Evolutionary conservation across 805 yeast genomes (phyloP).

Genomic region (Starmerella bacillaris): DNA sequence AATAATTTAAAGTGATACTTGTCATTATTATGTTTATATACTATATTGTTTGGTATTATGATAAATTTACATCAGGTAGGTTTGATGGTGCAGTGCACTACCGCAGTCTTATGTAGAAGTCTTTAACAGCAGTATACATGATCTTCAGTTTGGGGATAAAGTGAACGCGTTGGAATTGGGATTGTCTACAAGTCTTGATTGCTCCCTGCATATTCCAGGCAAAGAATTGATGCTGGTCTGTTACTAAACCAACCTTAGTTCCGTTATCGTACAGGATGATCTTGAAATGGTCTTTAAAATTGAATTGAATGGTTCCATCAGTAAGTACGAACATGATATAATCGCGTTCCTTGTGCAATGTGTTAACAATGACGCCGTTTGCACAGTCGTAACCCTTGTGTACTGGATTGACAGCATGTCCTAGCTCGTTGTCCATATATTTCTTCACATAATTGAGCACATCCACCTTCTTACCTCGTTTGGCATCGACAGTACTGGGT

Average conservation of each 20-base stretch:
- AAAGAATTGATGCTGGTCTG: conserved; percentile 15
- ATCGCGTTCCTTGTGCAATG: conserved; percentile 61
- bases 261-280: conserved; percentile 64
- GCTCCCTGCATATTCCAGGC: conserved; percentile 13
- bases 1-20: no score
- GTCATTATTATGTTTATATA: no score
- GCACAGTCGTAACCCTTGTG: conserved; percentile 31
- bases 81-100: no score
- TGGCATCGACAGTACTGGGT: conserved; percentile 24
- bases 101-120: conserved; percentile 3
- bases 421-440: conserved; percentile 81
- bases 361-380: conserved; percentile 43
- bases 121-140: conserved; percentile 7
- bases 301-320: conserved; percentile 83
- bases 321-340: conserved; percentile 86
- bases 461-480: conserved; percentile 42
- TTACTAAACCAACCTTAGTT: conserved; percentile 57
- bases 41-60: no score
- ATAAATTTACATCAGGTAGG: no score
- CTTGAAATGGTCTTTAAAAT: conserved; percentile 89
- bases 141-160: conserved; percentile 8
- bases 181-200: conserved; percentile 4
- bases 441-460: conserved; percentile 75
- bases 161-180: conserved; percentile 10
- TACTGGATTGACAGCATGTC: conserved; percentile 33